Evolutionary conservation across 2,329 filamentous ascomycete species (phyloP).

Genomic region (Sclerotinia trifoliorum): DNA sequence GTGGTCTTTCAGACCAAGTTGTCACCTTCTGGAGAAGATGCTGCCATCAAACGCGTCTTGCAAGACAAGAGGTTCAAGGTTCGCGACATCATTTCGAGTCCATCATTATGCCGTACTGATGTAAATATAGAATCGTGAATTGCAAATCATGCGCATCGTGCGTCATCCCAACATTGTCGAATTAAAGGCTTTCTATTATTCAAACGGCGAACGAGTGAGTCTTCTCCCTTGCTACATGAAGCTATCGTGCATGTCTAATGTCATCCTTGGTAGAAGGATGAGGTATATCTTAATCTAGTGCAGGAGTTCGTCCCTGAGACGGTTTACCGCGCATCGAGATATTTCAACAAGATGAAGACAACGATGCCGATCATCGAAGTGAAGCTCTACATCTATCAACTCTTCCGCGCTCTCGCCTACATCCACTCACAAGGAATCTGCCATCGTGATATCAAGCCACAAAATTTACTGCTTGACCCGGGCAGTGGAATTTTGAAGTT

Average conservation of each 20-base stretch:
- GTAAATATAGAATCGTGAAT: constrained; percentile 78
- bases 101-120: constrained; percentile 32
- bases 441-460: constrained; percentile 98
- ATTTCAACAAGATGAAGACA: constrained; percentile 99
- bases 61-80: constrained; percentile 99
- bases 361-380: constrained; percentile 99
- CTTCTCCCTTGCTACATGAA: constrained; percentile 35
- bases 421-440: constrained; percentile 99
- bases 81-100: constrained; percentile 33
- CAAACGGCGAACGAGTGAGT: constrained; percentile 92
- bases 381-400: constrained; percentile 99
- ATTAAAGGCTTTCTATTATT: constrained; percentile 99
- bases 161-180: constrained; percentile 98
- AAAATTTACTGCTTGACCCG: constrained; percentile 93
- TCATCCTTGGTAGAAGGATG: constrained; percentile 71
- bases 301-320: constrained; percentile 98
- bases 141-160: constrained; percentile 99
- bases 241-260: constrained; percentile 24
- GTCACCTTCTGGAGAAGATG: constrained; percentile 95
- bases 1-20: constrained; percentile 99
- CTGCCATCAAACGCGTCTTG: constrained; percentile 96
- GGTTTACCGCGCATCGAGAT: constrained; percentile 94
- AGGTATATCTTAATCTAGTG: constrained; percentile 97
- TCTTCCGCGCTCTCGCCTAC: constrained; percentile 96
- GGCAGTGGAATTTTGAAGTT: constrained; percentile 90